A percentile compares a stretch with the other conserved stretches of the same genome.
phyloP scores from a whole-genome alignment of 148 eudicot species.

The Bassia scoparia region DNA sequence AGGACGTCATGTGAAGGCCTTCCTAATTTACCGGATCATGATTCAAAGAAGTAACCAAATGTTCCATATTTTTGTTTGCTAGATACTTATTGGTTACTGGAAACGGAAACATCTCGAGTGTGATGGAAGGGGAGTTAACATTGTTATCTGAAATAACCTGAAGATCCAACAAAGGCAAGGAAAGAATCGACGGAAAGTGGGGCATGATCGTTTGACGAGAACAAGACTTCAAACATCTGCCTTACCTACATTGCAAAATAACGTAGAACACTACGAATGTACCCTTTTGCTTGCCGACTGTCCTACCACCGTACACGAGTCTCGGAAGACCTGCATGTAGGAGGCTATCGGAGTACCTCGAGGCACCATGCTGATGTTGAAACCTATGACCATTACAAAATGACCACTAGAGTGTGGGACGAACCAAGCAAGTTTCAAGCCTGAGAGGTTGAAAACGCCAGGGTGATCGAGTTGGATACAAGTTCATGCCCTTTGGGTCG shows the following conservation, averaged over 20 bases:
- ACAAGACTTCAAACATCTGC: conserved; percentile 13
- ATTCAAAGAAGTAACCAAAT: background rate
- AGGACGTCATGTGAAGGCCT: background rate
- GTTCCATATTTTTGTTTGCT: background rate
- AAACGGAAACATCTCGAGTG: conserved; percentile 20
- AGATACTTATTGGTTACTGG: conserved; percentile 17
- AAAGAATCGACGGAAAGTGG: conserved; percentile 12
- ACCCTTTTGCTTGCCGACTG: conserved; percentile 8
- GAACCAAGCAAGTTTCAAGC: conserved; percentile 20
- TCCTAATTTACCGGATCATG: background rate
- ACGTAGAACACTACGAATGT: conserved; percentile 25
- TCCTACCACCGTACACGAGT: conserved; percentile 17
- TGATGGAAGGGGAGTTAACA: conserved; percentile 20
- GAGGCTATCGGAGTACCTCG: conserved; percentile 4
- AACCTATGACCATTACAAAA: conserved; percentile 22
- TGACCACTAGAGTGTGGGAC: conserved; percentile 15
- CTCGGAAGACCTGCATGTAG: conserved; percentile 18
- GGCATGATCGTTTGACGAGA: conserved; percentile 13
- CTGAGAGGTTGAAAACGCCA: conserved; percentile 17
- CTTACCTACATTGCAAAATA: conserved; percentile 20
- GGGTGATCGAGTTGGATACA: conserved; percentile 13
- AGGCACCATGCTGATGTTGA: conserved; percentile 16
- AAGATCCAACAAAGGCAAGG: background rate
- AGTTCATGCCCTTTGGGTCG: conserved; percentile 23
- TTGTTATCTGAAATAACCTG: conserved; percentile 1